Evolutionary conservation across 768 basidiomycete species (phyloP).

Genomic region (Mycena amicta): DNA sequence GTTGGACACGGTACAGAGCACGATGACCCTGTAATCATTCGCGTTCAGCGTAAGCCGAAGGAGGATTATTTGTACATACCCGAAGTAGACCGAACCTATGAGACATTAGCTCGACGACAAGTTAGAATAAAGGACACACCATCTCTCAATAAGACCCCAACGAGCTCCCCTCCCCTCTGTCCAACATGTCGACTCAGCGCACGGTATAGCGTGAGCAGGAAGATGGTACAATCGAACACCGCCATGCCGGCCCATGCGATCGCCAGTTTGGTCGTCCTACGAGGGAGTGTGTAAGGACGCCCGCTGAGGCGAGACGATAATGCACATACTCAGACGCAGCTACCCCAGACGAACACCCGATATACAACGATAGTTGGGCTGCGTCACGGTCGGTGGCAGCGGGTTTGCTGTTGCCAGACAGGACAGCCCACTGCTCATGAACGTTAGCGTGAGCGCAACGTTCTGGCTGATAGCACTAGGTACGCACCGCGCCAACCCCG

Average conservation of each 20-base stretch:
- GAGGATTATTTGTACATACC: too few relatives aligned
- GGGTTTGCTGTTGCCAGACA: neutral
- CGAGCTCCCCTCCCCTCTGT: neutral
- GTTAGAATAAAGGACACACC: neutral
- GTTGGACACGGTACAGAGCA: slow-evolving; percentile 12
- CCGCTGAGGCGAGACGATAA: neutral
- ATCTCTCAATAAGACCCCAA: slow-evolving; percentile 16
- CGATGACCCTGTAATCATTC: slow-evolving; percentile 5
- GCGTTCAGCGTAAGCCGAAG: neutral
- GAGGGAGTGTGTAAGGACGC: neutral
- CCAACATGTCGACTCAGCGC: slow-evolving; percentile 1
- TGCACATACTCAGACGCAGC: slow-evolving; percentile 7
- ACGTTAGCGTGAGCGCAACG: too few relatives aligned
- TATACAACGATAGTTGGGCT: slow-evolving; percentile 2
- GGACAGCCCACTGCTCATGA: neutral
- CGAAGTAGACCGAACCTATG: slow-evolving; percentile 17
- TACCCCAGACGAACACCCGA: slow-evolving; percentile 9
- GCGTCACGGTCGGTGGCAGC: neutral
- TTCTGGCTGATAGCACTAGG: too few relatives aligned
- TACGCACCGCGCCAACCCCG: neutral
- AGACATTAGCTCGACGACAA: neutral
- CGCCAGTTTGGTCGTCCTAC: slow-evolving; percentile 9
- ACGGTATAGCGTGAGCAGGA: slow-evolving; percentile 16
- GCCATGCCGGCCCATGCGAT: slow-evolving; percentile 12
- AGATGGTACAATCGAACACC: slow-evolving; percentile 17